phyloP scores from a whole-genome alignment of 495 filamentous ascomycete species.

The Penicillium desertorum region DNA sequence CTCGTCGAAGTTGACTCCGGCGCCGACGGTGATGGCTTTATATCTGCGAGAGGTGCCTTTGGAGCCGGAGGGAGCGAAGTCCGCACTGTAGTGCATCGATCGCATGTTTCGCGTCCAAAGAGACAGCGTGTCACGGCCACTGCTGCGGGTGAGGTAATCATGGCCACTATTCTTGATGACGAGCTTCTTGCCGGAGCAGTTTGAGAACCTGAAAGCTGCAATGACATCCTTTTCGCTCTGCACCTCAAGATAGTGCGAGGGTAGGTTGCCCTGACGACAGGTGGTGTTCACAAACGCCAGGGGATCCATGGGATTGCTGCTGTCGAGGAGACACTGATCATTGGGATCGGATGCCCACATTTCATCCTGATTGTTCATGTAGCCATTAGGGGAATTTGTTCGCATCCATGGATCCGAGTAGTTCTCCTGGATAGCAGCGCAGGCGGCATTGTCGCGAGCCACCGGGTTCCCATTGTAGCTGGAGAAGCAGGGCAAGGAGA shows the following conservation, averaged over 20 bases:
- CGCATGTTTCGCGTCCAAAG: slow-evolving; percentile 58
- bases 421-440: slow-evolving; percentile 27
- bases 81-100: slow-evolving; percentile 26
- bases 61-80: background rate
- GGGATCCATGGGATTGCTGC: slow-evolving; percentile 18
- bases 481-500: background rate
- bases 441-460: background rate
- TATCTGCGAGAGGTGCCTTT: background rate
- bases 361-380: slow-evolving; percentile 41
- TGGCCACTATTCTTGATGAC: slow-evolving; percentile 59
- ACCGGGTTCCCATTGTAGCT: background rate
- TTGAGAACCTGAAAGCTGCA: slow-evolving; percentile 9
- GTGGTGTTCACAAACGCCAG: background rate
- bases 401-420: slow-evolving; percentile 32
- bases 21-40: slow-evolving; percentile 46
- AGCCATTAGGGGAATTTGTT: slow-evolving; percentile 31
- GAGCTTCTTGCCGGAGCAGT: slow-evolving; percentile 19
- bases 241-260: background rate
- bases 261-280: background rate
- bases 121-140: slow-evolving; percentile 47
- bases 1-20: slow-evolving; percentile 50
- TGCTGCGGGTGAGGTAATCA: slow-evolving; percentile 53
- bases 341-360: slow-evolving; percentile 37
- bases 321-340: slow-evolving; percentile 42
- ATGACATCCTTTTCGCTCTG: background rate